Percentiles rank a stretch among this genome's conserved stretches.
Evolutionary conservation across 208 protist genomes (phyloP).

Genomic region (Naegleria fowleri): DNA sequence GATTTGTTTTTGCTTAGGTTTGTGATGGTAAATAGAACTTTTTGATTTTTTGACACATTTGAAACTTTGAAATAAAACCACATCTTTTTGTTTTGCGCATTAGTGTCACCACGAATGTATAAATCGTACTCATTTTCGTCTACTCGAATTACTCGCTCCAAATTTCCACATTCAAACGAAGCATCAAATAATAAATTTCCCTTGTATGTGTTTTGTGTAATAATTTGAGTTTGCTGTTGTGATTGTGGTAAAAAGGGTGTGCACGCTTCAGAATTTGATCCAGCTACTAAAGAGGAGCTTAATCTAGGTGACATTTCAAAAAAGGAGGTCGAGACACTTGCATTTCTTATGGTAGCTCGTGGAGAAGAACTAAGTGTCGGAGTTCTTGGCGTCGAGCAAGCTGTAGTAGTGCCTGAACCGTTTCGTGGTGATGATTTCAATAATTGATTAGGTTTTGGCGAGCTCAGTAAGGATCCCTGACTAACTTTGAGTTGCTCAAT

Average conservation of each 20-base stretch:
- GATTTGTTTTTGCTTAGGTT: conserved; percentile 49
- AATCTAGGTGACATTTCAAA: too few relatives aligned
- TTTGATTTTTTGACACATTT: conserved; percentile 41
- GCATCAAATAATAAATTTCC: background rate
- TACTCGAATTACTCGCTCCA: background rate
- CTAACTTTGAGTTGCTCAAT: too few relatives aligned
- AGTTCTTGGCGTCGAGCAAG: too few relatives aligned
- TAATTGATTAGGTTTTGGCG: too few relatives aligned
- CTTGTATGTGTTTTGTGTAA: background rate
- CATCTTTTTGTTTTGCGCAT: conserved; percentile 45
- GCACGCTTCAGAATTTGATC: too few relatives aligned
- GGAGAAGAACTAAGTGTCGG: too few relatives aligned
- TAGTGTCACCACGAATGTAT: conserved; percentile 47
- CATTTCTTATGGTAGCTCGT: too few relatives aligned
- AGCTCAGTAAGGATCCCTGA: too few relatives aligned
- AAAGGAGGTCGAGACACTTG: too few relatives aligned
- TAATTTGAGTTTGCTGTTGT: background rate
- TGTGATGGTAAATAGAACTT: conserved; percentile 47
- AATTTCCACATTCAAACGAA: background rate
- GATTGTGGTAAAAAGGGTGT: background rate
- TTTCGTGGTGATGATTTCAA: too few relatives aligned
- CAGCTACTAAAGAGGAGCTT: too few relatives aligned
- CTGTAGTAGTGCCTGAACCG: too few relatives aligned
- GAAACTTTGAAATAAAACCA: conserved; percentile 54
- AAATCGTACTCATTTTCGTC: conserved; percentile 48